Base-by-base conservation (phyloP, 441 rosid genomes). In the Arabidopsis lyrata region DNA sequence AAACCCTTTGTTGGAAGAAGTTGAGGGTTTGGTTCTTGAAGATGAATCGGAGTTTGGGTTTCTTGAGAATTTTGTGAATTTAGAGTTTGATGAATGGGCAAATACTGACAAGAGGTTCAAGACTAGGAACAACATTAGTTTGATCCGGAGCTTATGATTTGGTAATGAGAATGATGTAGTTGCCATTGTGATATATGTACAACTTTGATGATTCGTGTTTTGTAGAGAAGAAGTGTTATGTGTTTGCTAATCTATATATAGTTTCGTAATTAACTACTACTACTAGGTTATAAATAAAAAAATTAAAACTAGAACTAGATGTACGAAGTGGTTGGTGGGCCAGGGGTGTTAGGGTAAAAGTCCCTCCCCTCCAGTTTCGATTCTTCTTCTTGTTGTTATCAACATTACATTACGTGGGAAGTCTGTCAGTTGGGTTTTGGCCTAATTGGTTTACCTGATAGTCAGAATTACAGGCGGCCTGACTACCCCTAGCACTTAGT, bases 41-140 rank as follows among this genome's bases (percentile, higher is more conserved):
- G 73, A 45, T 34, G 58, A 68, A 34, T 42, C 50, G 14, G 65
- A 55, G 35, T 48, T 76, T 29, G 79, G 49, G 29, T 44, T 44
- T 74, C 80, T 68, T 54, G 83, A 36, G 68, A 81, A 62, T 75
- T 80, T 79, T 4, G 86, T 75, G 78, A 84, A 83, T 4, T 81
- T 84, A 8, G 86, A 78, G 29, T 77, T 78, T 42, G 67, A 52
- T 16, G 81, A 68, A 44, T 39, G 60, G 32, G 81, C 53, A 63
- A 77, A 66, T 8, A 81, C 81, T 32, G n/a, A 64, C 11, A 73
- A 32, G 53, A 82, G 38, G 65, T 31, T 60, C 48, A 77, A 56
- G 15, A 52, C 38, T 5, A 79, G 56, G 50, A 73, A 18, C 16
- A 73, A 35, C 47, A 20, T 16, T 8, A 59, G 54, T 24, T 63